A percentile compares a stretch with the other conserved stretches of the same genome.
Conservation (phyloP, 768 basidiomycete genomes). For the Suillus hirtellus region DNA sequence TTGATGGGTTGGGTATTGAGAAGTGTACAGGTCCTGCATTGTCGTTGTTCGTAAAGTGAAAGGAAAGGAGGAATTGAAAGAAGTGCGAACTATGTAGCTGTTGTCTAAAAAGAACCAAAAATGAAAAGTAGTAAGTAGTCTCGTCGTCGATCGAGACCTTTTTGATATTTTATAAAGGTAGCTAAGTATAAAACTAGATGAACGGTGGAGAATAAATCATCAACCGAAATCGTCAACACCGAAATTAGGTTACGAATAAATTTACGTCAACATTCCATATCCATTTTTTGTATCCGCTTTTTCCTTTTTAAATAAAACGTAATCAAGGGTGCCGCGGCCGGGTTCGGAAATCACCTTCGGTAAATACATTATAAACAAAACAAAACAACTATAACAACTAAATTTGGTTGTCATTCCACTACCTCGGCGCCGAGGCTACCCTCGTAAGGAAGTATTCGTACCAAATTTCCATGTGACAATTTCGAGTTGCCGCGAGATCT, state of each 20-base stretch:
- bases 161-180: conserved; percentile 18
- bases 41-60: conserved; percentile 38
- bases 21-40: conserved; percentile 50
- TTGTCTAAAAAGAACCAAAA: conserved; percentile 24
- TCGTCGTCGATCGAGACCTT: conserved; percentile 32
- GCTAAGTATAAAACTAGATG: conserved; percentile 37
- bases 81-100: conserved; percentile 31
- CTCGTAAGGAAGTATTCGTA: conserved; percentile 33
- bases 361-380: conserved; percentile 21
- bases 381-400: conserved; percentile 25
- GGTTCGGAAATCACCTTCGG: conserved; percentile 40
- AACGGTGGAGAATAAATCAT: conserved; percentile 34
- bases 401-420: conserved; percentile 28
- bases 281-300: conserved; percentile 34
- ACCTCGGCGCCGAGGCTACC: conserved; percentile 46
- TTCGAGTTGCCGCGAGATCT: conserved; percentile 34
- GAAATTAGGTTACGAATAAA: conserved; percentile 27
- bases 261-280: conserved; percentile 30
- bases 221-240: conserved; percentile 34
- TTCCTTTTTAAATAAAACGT: conserved; percentile 32
- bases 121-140: conserved; percentile 27
- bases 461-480: conserved; percentile 32
- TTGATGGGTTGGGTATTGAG: conserved; percentile 34
- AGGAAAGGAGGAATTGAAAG: conserved; percentile 30
- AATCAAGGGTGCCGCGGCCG: conserved; percentile 41